Percentiles rank a stretch among this genome's conserved stretches.
phyloP scores from a whole-genome alignment of 2,329 filamentous ascomycete species.

The Fusarium luffae region DNA sequence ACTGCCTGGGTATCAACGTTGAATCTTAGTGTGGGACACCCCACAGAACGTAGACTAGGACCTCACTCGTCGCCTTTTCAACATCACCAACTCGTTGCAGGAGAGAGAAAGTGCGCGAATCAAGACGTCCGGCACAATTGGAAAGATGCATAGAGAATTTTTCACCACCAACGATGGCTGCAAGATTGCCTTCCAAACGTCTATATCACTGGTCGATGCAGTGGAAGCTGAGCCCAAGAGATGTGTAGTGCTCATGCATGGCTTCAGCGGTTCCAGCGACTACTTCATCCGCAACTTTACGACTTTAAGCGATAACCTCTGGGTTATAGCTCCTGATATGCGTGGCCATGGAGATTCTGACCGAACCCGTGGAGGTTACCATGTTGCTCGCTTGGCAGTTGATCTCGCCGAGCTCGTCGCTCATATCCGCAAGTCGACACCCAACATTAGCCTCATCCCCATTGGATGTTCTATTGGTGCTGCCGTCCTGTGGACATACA shows the following conservation, averaged over 20 bases:
- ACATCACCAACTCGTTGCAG: not conserved
- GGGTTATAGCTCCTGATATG: slow-evolving; percentile 46
- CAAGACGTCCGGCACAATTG: not conserved
- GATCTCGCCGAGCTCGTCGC: slow-evolving; percentile 38
- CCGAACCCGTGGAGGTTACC: slow-evolving; percentile 40
- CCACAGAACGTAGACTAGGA: not conserved
- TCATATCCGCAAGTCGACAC: slow-evolving; percentile 35
- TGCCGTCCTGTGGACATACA: slow-evolving; percentile 45
- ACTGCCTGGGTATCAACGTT: not conserved
- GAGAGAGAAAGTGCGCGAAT: not conserved
- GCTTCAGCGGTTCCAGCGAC: slow-evolving; percentile 46
- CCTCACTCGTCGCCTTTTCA: not conserved
- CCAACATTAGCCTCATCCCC: slow-evolving; percentile 34
- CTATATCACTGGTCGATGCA: slow-evolving; percentile 29
- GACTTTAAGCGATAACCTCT: slow-evolving; percentile 33
- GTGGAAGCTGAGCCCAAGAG: slow-evolving; percentile 8
- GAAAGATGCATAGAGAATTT: slow-evolving; percentile 34
- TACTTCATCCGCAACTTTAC: slow-evolving; percentile 42
- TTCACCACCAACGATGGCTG: slow-evolving; percentile 42
- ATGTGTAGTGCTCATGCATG: slow-evolving; percentile 45
- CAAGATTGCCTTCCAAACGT: slow-evolving; percentile 41
- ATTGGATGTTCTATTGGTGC: slow-evolving; percentile 46
- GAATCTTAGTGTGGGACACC: not conserved
- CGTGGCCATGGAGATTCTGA: slow-evolving; percentile 43
- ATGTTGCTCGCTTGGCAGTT: slow-evolving; percentile 43